Conservation (phyloP, 768 basidiomycete genomes). For the Lactarius evosmus region DNA sequence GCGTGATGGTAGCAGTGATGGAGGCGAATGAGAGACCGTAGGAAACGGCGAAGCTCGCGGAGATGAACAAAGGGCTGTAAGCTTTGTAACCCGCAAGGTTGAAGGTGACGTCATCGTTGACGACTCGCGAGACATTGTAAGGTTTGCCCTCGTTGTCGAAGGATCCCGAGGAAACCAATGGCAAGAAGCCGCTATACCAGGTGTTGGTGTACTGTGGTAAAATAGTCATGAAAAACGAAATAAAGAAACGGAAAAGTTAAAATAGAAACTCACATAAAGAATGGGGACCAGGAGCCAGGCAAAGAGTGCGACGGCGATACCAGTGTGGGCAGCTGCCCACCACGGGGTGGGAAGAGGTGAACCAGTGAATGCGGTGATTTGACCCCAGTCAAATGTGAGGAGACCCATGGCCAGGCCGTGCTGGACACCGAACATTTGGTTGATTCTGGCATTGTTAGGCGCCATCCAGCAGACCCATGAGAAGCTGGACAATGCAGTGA, state of each 20-base stretch:
- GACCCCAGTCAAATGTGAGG: slow-evolving; percentile 90
- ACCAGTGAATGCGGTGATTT: slow-evolving; percentile 58
- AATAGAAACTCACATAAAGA: slow-evolving; percentile 41
- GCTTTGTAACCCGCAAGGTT: slow-evolving; percentile 51
- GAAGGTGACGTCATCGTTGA: slow-evolving; percentile 52
- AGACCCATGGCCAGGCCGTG: slow-evolving; percentile 53
- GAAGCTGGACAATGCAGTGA: slow-evolving; percentile 42
- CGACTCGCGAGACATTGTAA: slow-evolving; percentile 59
- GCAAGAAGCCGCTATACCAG: slow-evolving; percentile 37
- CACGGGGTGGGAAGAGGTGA: slow-evolving; percentile 47
- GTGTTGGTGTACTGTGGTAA: slow-evolving; percentile 51
- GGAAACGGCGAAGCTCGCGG: slow-evolving; percentile 68
- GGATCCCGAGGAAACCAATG: slow-evolving; percentile 34
- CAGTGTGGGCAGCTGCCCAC: slow-evolving; percentile 92
- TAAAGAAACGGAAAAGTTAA: too few species aligned
- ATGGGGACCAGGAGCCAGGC: slow-evolving; percentile 3
- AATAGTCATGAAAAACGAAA: neutral
- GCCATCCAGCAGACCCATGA: slow-evolving; percentile 90
- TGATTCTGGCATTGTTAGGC: slow-evolving; percentile 64
- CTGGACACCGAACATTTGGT: slow-evolving; percentile 67
- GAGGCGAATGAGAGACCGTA: slow-evolving; percentile 81
- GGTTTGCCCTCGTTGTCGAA: slow-evolving; percentile 74
- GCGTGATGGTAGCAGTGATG: slow-evolving; percentile 70
- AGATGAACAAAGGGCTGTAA: slow-evolving; percentile 63
- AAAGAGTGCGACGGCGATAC: slow-evolving; percentile 87